Conservation (phyloP, 2,329 filamentous ascomycete species). For the Claviceps arundinis region DNA sequence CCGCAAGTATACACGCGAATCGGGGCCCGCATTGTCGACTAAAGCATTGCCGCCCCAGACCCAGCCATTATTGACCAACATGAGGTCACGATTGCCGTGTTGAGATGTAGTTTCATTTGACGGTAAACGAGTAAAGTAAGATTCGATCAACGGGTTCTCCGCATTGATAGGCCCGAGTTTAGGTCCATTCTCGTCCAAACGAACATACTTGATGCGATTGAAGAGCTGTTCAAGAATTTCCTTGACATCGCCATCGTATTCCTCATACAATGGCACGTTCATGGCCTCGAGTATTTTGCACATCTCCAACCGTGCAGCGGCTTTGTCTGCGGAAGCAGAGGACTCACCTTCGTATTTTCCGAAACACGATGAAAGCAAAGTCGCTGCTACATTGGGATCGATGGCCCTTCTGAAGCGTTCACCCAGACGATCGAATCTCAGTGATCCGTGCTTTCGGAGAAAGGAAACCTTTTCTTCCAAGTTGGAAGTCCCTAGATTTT, state of each 20-base stretch:
- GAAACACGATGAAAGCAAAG: conserved; percentile 23
- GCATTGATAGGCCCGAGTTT: conserved; percentile 68
- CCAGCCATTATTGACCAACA: conserved; percentile 93
- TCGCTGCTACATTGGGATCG: conserved; percentile 56
- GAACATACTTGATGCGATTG: conserved; percentile 89
- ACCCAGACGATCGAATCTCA: conserved; percentile 60
- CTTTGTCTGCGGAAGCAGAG: conserved; percentile 31
- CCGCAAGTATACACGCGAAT: conserved; percentile 85
- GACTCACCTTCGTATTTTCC: conserved; percentile 50
- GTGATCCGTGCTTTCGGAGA: conserved; percentile 55
- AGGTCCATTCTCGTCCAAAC: conserved; percentile 84
- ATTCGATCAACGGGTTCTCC: conserved; percentile 73
- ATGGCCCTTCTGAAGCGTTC: conserved; percentile 63
- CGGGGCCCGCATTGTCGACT: conserved; percentile 80
- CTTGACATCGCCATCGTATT: conserved; percentile 74
- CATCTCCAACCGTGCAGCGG: conserved; percentile 40
- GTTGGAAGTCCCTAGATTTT: conserved; percentile 32
- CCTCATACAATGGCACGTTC: conserved; percentile 79
- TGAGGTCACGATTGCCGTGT: conserved; percentile 62
- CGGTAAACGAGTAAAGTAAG: conserved; percentile 87
- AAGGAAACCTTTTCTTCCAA: conserved; percentile 45
- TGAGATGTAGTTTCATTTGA: conserved; percentile 64
- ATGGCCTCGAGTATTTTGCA: conserved; percentile 61
- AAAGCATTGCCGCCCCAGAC: conserved; percentile 96
- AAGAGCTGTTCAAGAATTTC: conserved; percentile 84